Percentiles rank a stretch among this genome's conserved stretches.
Conservation (phyloP, 768 basidiomycete species). For the Mycena alexandri region DNA sequence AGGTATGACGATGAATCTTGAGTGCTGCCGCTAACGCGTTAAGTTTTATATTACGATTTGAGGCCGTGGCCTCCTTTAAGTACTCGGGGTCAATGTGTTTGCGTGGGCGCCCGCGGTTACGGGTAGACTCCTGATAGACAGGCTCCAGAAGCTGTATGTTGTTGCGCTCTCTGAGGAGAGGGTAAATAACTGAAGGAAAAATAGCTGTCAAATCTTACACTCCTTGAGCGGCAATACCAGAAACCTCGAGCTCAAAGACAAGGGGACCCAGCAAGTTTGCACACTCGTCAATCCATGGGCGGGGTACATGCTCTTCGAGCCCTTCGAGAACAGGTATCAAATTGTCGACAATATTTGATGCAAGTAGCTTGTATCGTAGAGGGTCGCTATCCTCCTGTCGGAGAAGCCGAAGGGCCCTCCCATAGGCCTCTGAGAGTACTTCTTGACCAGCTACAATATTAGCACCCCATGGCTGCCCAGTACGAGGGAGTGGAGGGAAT, state of each 20-base stretch:
- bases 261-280: too few relatives aligned
- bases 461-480: slow-evolving; percentile 4
- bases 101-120: too few relatives aligned
- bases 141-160: too few relatives aligned
- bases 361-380: slow-evolving; percentile 3
- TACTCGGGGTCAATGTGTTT: too few relatives aligned
- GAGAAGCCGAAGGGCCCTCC: slow-evolving; percentile 2
- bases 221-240: background rate
- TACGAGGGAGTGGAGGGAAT: slow-evolving; percentile 7
- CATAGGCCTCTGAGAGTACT: slow-evolving; percentile 8
- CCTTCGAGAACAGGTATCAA: slow-evolving; percentile 12
- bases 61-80: too few relatives aligned
- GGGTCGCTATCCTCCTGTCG: slow-evolving; percentile 15
- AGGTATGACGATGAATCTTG: too few relatives aligned
- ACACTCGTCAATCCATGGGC: slow-evolving; percentile 1
- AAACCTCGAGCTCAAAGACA: slow-evolving; percentile 3
- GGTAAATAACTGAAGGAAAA: too few relatives aligned
- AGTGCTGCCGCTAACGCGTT: too few relatives aligned
- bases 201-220: too few relatives aligned
- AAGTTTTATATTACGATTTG: too few relatives aligned
- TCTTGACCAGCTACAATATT: slow-evolving; percentile 6
- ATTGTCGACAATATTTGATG: slow-evolving; percentile 18
- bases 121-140: too few relatives aligned
- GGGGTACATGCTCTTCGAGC: background rate
- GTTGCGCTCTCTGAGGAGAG: too few relatives aligned